phyloP scores from a whole-genome alignment of 179 eudicot genomes.

The Heliamphora pulchella region DNA sequence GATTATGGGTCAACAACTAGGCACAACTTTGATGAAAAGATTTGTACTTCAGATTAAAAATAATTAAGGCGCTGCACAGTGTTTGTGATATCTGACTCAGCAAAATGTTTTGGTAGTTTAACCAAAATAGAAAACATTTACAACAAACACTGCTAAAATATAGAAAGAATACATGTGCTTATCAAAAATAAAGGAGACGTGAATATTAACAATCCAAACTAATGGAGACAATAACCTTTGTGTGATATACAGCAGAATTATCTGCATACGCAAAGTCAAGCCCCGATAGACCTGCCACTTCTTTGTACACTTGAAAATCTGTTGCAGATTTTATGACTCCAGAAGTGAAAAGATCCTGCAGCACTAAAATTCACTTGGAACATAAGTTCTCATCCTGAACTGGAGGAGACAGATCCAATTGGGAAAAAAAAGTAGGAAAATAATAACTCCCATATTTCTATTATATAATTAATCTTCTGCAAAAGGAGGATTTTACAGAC shows the following conservation, averaged over 20 bases:
- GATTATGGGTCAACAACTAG: background rate
- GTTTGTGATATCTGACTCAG: background rate
- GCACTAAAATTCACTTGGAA: conserved; percentile 23
- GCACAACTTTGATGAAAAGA: background rate
- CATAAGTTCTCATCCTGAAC: conserved; percentile 11
- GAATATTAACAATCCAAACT: conserved; percentile 2
- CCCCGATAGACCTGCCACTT: conserved; percentile 92
- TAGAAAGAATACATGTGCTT: background rate
- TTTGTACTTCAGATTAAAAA: background rate
- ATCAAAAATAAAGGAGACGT: no score
- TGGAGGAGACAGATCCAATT: background rate
- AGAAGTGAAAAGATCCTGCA: conserved; percentile 84
- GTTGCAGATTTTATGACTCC: conserved; percentile 92
- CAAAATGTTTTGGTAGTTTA: background rate
- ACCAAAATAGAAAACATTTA: background rate
- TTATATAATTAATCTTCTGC: background rate
- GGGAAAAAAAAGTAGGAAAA: background rate
- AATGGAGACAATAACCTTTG: conserved; percentile 49
- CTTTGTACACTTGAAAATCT: conserved; percentile 90
- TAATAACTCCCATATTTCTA: background rate
- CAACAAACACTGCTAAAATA: background rate
- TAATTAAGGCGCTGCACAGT: background rate
- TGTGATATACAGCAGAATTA: conserved; percentile 90
- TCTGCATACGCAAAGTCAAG: conserved; percentile 87
- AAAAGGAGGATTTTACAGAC: conserved; percentile 33